Base-by-base conservation (phyloP, 73 alveolate species). In the Paramecium tetraurelia region DNA sequence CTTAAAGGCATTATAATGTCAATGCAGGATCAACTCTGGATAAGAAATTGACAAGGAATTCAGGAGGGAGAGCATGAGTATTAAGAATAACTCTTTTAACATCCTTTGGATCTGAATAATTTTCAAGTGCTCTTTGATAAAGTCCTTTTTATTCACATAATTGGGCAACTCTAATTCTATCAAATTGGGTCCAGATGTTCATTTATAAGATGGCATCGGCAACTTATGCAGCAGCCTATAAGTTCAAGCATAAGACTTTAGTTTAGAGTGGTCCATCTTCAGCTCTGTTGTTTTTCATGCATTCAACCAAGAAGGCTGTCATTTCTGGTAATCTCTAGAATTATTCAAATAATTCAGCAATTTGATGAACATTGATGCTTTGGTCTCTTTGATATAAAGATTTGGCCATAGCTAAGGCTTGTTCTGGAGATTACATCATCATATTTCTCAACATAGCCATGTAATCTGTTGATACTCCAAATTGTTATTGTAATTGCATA, bases 201-300 rank as follows among this genome's bases (percentile, higher is more conserved):
- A 97, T 93, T 86, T 97, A 96, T 95, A 98, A 95, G 80, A 98
- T 97, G 70, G 98, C 98, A 41, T 98, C 98, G 86, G 99, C 99
- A 43, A 98, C 99, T 83, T 96, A 93, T 5, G 99, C 99, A 72
- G 98, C 99, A 89, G 97, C 97, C 92, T 92, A 86, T 71, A 98
- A 92, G 90, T 98, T 98, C 86, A 97, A 93, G 92, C 96, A 99
- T 83, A 98, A 95, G 22, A 98, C 98, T 92, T 96, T 98, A 53
- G 99, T 98, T 94, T 98, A 99, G 33, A 97, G 93, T 92, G 98
- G 99, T n/a, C 99, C 99, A 92, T 98, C 99, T 88, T 98, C 99
- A 53, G 99, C 99, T 94, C 97, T 96, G 95, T 98, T 97, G 35
- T 97, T 94, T 77, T 93, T 96, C 77, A 98, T 94, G 80, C 97